Evolutionary conservation across 176 grass and related monocot genomes (phyloP), one percentile per base, ranked within the genome.

Genomic region (Miscanthus lutarioriparius): DNA sequence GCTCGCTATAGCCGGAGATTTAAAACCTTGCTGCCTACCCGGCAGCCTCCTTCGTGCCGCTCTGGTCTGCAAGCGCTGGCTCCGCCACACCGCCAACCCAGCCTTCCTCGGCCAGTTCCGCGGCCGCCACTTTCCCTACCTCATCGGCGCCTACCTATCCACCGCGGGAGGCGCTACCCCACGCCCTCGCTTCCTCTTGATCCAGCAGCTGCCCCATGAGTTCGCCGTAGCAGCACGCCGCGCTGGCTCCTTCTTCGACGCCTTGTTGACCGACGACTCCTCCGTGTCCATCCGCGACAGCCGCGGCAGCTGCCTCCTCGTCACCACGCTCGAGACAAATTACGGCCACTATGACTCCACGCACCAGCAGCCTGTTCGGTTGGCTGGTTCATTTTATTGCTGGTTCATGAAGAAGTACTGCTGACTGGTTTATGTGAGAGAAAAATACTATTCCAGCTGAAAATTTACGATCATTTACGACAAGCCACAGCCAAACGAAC

Each of bases 231-330:
- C 53, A 35, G 74, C 53, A 8, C 48, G 35, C 73, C 74, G 64
- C 63, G 47, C 44, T 11, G 38, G 10, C 64, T 56, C 22, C 35
- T 39, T 39, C 33, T 40, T 85, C 26, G 83, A 78, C 54, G 54
- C 51, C 32, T 14, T 39, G 11, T 45, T 45, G 12, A 45, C 5
- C 33, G 4, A 3, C 2, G 11, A 22, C 10, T 59, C 49, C 51
- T 3, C 49, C 0, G 10, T 20, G 4, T 37, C 20, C 20, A 14
- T 76, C 65, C 25, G 32, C 1, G 36, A 77, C 83, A 17, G 64
- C 83, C 48, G 45, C 4, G 67, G 53, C 19, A 63, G 83, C 47
- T 74, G 83, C 48, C 64, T 77, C 33, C 83, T 85, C 64, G 45
- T 85, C n/a, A 10, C 23, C 10, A 10, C 22, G 1, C 0, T 15